Conservation (phyloP, 441 rosid species). For the Erysimum cheiri region DNA sequence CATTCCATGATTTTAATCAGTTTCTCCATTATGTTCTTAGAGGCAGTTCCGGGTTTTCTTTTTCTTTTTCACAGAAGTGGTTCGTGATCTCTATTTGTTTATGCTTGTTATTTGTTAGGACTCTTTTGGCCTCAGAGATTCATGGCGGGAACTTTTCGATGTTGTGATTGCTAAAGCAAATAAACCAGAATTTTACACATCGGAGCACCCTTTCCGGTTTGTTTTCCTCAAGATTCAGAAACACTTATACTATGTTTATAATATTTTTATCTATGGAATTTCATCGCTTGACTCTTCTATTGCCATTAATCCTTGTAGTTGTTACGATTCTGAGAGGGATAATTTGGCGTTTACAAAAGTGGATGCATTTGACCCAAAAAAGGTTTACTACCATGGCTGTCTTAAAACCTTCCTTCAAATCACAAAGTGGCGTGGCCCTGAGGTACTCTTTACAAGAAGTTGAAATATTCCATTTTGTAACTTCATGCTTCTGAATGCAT, state of each 20-base stretch:
- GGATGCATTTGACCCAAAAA: constrained; percentile 75
- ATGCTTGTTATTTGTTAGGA: constrained; percentile 57
- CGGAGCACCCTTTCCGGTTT: constrained; percentile 98
- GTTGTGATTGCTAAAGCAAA: constrained; percentile 98
- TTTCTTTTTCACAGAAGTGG: constrained; percentile 12
- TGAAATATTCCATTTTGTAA: constrained; percentile 1
- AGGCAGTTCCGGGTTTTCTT: neutral
- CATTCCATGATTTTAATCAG: neutral
- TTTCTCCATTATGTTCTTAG: neutral
- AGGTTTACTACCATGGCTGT: constrained; percentile 90
- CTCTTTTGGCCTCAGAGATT: constrained; percentile 63
- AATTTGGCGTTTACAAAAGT: constrained; percentile 86
- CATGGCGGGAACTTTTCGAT: constrained; percentile 96
- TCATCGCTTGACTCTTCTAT: neutral
- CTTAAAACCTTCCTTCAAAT: constrained; percentile 89
- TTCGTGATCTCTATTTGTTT: constrained; percentile 17
- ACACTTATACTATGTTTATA: neutral
- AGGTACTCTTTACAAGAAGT: constrained; percentile 56
- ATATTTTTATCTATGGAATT: neutral
- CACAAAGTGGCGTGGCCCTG: constrained; percentile 97
- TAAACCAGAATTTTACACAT: constrained; percentile 95
- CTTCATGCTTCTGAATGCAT: neutral
- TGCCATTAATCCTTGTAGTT: constrained; percentile 50
- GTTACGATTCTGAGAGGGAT: constrained; percentile 92
- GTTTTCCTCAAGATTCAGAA: constrained; percentile 25